These are phyloP conservation scores for Hyaloscypha bicolor DNA, from an alignment of 495 filamentous ascomycete genomes.

Conservation along the genomic window DNA sequence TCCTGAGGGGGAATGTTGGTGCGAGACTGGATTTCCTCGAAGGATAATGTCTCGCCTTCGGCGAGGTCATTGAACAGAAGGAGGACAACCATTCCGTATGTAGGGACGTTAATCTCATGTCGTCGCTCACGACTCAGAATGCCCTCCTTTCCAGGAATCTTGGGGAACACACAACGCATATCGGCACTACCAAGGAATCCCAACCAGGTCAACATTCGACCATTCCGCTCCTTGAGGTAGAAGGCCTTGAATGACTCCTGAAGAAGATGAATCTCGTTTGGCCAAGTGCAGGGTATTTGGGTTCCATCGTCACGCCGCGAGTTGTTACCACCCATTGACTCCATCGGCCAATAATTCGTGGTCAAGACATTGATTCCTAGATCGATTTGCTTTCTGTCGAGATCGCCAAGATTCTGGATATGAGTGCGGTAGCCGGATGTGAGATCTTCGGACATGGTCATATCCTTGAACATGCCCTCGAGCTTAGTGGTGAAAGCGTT, in stretches of 20 bases:
- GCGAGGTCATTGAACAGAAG: conserved; percentile 84
- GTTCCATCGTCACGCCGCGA: conserved; percentile 48
- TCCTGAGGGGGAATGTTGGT: conserved; percentile 84
- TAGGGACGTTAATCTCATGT: conserved; percentile 90
- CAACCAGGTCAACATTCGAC: conserved; percentile 85
- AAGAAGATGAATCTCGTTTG: conserved; percentile 70
- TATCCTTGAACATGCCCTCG: conserved; percentile 98
- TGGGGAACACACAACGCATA: conserved; percentile 76
- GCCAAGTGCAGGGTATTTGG: conserved; percentile 64
- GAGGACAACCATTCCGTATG: conserved; percentile 89
- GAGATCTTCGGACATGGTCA: conserved; percentile 87
- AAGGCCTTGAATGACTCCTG: conserved; percentile 88
- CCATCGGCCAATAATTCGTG: conserved; percentile 91
- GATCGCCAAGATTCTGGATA: conserved; percentile 62
- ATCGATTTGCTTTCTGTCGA: conserved; percentile 70
- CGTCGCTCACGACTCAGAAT: conserved; percentile 67
- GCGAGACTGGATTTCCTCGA: conserved; percentile 79
- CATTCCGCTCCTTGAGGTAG: conserved; percentile 85
- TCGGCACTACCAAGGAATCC: conserved; percentile 74
- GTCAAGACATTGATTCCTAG: conserved; percentile 85
- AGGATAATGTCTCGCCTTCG: conserved; percentile 66
- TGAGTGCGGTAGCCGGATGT: conserved; percentile 72
- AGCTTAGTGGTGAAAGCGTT: conserved; percentile 91
- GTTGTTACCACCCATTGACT: conserved; percentile 63
- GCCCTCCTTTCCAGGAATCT: conserved; percentile 62